Percentiles rank a stretch among this genome's conserved stretches.
Evolutionary conservation across 495 filamentous ascomycete species (phyloP).

Genomic region (Articulospora tetracladia): DNA sequence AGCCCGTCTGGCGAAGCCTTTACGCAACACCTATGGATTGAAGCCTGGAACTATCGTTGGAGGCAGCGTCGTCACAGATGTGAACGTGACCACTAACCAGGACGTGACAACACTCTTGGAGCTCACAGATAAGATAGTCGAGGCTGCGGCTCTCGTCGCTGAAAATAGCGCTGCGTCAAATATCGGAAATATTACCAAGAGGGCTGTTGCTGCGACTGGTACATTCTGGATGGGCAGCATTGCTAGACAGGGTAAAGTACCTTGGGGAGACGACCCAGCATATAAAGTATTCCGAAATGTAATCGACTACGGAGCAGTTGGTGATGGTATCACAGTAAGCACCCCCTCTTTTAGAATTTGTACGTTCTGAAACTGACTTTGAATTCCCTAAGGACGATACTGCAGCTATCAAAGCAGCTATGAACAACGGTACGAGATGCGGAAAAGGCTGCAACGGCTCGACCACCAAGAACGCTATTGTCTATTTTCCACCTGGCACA

Average conservation of each 20-base stretch:
- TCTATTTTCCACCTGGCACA: slow-evolving; percentile 15
- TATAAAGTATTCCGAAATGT: slow-evolving; percentile 64
- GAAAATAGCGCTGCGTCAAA: slow-evolving; percentile 25
- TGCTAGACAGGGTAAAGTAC: slow-evolving; percentile 22
- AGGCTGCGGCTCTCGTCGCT: slow-evolving; percentile 28
- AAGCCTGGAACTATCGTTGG: slow-evolving; percentile 22
- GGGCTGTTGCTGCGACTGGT: slow-evolving; percentile 10
- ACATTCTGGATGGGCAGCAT: slow-evolving; percentile 24
- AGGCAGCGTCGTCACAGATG: too few species aligned
- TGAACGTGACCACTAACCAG: not conserved
- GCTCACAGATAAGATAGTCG: slow-evolving; percentile 28
- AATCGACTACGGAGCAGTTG: slow-evolving; percentile 50
- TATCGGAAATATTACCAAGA: not conserved
- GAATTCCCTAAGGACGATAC: slow-evolving; percentile 12
- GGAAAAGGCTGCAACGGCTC: slow-evolving; percentile 7
- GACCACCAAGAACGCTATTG: slow-evolving; percentile 9
- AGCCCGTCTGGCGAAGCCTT: slow-evolving; percentile 15
- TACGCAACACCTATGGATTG: slow-evolving; percentile 13
- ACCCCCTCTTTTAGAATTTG: not conserved
- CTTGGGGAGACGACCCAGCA: slow-evolving; percentile 17
- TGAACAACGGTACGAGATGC: slow-evolving; percentile 10
- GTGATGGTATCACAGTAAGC: slow-evolving; percentile 13
- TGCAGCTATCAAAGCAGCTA: slow-evolving; percentile 14
- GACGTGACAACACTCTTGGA: slow-evolving; percentile 17
- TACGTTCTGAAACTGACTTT: slow-evolving; percentile 13